Percentiles rank a stretch among this genome's conserved stretches.
phyloP scores from a whole-genome alignment of 495 filamentous ascomycete genomes.

The Penicillium dipodomyicola region DNA sequence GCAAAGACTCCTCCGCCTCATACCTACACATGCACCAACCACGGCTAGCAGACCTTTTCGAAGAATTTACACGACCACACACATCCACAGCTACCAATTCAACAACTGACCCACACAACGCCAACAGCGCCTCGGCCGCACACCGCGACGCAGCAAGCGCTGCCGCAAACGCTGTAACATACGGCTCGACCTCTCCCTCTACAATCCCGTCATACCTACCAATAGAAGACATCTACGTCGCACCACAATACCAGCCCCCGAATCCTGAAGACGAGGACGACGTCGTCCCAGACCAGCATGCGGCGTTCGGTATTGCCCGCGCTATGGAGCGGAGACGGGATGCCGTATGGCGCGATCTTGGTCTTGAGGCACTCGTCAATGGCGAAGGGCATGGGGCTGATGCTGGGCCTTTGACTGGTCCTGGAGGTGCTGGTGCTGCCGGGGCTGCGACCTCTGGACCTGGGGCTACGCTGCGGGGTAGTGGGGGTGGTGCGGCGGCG shows the following conservation, averaged over 20 bases:
- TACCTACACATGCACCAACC: conserved; percentile 83
- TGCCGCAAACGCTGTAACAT: conserved; percentile 28
- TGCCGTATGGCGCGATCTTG: conserved; percentile 83
- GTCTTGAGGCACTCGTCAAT: conserved; percentile 67
- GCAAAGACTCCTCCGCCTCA: conserved; percentile 85
- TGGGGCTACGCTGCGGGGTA: conserved; percentile 45
- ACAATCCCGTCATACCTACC: conserved; percentile 48
- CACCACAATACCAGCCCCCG: conserved; percentile 82
- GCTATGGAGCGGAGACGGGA: conserved; percentile 65
- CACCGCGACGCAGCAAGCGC: conserved; percentile 21
- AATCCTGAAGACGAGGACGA: conserved; percentile 99
- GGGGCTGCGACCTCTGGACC: conserved; percentile 46
- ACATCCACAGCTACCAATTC: conserved; percentile 26
- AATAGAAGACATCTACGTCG: conserved; percentile 77
- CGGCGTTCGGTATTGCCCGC: conserved; percentile 90
- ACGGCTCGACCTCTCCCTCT: conserved; percentile 37
- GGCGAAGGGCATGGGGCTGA: conserved; percentile 27
- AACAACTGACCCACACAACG: conserved; percentile 26
- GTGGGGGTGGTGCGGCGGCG: conserved; percentile 25
- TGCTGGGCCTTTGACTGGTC: conserved; percentile 44
- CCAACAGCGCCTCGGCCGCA: conserved; percentile 16
- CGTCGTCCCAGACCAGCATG: conserved; percentile 95
- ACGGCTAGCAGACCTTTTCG: conserved; percentile 84
- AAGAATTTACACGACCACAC: conserved; percentile 65
- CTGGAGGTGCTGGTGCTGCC: conserved; percentile 5